Evolutionary conservation across 2,329 filamentous ascomycete species (phyloP).

Genomic region (Proliferodiscus dingleyae): DNA sequence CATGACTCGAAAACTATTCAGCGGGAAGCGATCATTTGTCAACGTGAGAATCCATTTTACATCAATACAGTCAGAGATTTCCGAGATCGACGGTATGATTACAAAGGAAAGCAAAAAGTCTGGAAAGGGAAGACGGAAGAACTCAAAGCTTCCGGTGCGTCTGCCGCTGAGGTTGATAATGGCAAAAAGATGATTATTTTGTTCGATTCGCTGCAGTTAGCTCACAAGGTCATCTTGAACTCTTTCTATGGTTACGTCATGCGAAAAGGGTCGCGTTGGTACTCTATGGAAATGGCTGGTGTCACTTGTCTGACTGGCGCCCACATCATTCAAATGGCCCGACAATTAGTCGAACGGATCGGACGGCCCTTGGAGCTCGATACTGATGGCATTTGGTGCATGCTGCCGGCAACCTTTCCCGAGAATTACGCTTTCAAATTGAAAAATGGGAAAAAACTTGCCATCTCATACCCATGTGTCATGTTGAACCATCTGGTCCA

Average conservation of each 20-base stretch:
- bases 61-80: conserved; percentile 95
- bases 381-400: conserved; percentile 99
- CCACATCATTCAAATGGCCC: conserved; percentile 93
- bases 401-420: conserved; percentile 91
- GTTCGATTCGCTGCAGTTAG: conserved; percentile 91
- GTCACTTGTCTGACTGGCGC: conserved; percentile 96
- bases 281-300: conserved; percentile 98
- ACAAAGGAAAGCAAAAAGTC: conserved; percentile 95
- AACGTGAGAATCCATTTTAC: conserved; percentile 97
- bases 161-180: conserved; percentile 73
- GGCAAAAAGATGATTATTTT: conserved; percentile 99
- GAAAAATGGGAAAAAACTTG: conserved; percentile 91
- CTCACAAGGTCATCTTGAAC: conserved; percentile 98
- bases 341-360: conserved; percentile 87
- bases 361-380: conserved; percentile 90
- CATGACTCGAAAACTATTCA: conserved; percentile 90
- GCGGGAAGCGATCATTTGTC: conserved; percentile 95
- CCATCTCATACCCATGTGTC: conserved; percentile 96
- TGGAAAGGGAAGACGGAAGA: conserved; percentile 96
- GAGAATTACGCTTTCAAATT: conserved; percentile 94
- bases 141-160: conserved; percentile 76
- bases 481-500: conserved; percentile 99
- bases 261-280: conserved; percentile 98
- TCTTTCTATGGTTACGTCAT: conserved; percentile 99
- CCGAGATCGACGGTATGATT: conserved; percentile 94